Evolutionary conservation across 768 basidiomycete species (phyloP), one percentile per base, ranked within the genome.

Genomic region (Boletus huronensis): DNA sequence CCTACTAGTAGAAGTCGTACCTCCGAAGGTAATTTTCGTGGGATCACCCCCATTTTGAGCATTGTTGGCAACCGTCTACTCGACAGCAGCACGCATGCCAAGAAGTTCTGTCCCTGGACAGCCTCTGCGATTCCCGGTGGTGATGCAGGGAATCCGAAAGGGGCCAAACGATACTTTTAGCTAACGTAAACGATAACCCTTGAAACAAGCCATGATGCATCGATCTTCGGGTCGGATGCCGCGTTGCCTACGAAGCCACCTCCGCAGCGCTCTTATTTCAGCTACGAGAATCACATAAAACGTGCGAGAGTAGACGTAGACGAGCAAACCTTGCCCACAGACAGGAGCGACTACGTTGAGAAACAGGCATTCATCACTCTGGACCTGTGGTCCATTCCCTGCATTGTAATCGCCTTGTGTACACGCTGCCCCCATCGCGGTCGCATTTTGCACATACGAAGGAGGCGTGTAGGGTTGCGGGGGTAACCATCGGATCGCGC

Each of bases 401-500:
- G 52, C 49, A 17, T 45, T 55, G 53, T 19, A 26, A 40, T 35
- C 14, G 43, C 44, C 38, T 38, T 32, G 62, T 36, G 26, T 51
- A 32, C 58, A 57, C 29, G 44, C 52, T 48, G 36, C 9, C 28
- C 43, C 34, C 41, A 36, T 39, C 32, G 41, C 45, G 19, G 38
- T 44, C 46, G 50, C 50, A 29, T 47, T 62, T 44, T 26, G 48
- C 48, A 57, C 44, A 51, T 43, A 48, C 23, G 60, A 16, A 59
- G 39, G 50, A 38, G 57, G 57, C 57, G 45, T 65, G 60, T 55
- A 44, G 39, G 51, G 52, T 48, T 62, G 52, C 5, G 45, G 43
- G 51, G 41, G 49, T n/a, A 43, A 11, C 34, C 34, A 48, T 52
- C 34, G 46, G 58, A 53, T 38, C 21, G 48, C n/a, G 46, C 45